phyloP scores from a whole-genome alignment of 179 eudicot species.

The Spergularia azorica region DNA sequence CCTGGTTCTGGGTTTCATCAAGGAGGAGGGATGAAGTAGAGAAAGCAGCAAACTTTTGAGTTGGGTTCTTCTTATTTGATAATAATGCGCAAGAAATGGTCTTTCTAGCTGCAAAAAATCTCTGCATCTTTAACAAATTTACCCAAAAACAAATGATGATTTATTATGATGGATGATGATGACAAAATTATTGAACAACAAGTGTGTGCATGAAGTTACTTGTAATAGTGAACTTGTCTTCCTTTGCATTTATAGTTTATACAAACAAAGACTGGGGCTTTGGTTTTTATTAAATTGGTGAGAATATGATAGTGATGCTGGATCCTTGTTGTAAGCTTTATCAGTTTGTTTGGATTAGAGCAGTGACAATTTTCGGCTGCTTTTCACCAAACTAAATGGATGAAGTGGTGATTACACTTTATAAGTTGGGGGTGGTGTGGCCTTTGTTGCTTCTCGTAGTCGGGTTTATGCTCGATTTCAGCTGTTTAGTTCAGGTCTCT shows the following conservation, averaged over 20 bases:
- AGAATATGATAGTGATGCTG: not conserved
- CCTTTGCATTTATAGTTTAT: no score
- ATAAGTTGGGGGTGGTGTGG: no score
- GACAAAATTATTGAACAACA: not conserved
- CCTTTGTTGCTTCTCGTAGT: no score
- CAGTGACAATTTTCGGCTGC: no score
- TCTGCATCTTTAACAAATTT: conserved; percentile 45
- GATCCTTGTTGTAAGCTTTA: conserved; percentile 7
- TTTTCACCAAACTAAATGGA: no score
- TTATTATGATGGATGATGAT: no score
- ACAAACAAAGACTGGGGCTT: no score
- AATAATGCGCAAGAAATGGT: conserved; percentile 33
- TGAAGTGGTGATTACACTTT: no score
- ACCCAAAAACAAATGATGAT: no score
- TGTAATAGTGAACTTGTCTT: not conserved
- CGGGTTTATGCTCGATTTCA: no score
- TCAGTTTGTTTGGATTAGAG: not conserved
- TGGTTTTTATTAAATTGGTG: no score
- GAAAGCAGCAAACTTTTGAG: conserved; percentile 43
- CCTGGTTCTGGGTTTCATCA: conserved; percentile 94
- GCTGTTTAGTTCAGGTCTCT: no score
- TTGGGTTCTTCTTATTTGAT: conserved; percentile 17
- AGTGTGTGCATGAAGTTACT: not conserved
- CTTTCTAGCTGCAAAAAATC: conserved; percentile 46
- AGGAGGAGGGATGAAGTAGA: conserved; percentile 72